A percentile compares a stretch with the other conserved stretches of the same genome.
These are phyloP conservation scores for Barnettozyma hawaiiensis DNA, from an alignment of 1,139 yeast species.

Conservation along the genomic window DNA sequence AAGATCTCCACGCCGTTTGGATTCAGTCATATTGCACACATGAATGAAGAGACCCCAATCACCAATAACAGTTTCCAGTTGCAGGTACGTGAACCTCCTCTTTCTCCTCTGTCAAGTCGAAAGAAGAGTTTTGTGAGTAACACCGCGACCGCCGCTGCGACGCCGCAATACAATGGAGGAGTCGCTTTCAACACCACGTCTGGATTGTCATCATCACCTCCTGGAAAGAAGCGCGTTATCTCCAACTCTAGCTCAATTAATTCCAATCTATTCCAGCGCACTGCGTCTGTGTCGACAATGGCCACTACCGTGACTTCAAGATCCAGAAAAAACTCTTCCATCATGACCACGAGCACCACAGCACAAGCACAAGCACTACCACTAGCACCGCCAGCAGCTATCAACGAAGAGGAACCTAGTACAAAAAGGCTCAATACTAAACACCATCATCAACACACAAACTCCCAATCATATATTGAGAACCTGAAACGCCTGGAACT, in stretches of 20 bases:
- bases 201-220: conserved; percentile 4
- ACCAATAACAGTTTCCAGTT: conserved; percentile 15
- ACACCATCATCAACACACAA: conserved; percentile 16
- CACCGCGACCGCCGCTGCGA: not conserved
- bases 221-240: conserved; percentile 8
- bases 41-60: conserved; percentile 13
- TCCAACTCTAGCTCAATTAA: conserved; percentile 11
- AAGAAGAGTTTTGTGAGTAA: not conserved
- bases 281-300: conserved; percentile 17
- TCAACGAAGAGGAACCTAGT: conserved; percentile 2
- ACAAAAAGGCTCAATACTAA: conserved; percentile 7
- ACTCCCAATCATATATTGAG: conserved; percentile 20
- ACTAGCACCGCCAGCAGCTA: not conserved
- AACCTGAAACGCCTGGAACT: conserved; percentile 20
- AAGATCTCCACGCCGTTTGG: conserved; percentile 26
- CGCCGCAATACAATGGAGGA: conserved; percentile 11
- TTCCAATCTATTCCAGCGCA: conserved; percentile 14
- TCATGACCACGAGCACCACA: too few species aligned
- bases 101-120: not conserved
- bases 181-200: conserved; percentile 19
- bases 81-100: conserved; percentile 1
- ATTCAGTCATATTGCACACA: conserved; percentile 24
- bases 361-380: too few species aligned
- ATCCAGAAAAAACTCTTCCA: conserved; percentile 9
- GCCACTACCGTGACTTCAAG: conserved; percentile 11